Conservation (phyloP, 345 rosid genomes). For the Corchorus olitorius region DNA sequence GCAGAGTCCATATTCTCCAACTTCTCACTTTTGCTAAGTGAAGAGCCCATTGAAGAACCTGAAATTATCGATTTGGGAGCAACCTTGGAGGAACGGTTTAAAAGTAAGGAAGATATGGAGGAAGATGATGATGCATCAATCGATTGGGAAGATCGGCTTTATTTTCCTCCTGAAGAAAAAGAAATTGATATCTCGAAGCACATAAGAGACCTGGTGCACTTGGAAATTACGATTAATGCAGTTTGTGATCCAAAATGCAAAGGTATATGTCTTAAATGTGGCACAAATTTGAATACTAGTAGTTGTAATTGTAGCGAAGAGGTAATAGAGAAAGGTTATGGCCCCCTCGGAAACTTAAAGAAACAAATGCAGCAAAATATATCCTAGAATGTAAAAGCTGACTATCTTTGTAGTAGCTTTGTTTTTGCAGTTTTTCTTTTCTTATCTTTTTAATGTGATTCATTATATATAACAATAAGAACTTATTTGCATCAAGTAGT, state of each 20-base stretch:
- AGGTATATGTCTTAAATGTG: constrained; percentile 81
- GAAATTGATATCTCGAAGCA: constrained; percentile 86
- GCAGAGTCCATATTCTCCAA: constrained; percentile 76
- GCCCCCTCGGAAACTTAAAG: constrained; percentile 71
- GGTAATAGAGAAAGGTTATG: constrained; percentile 45
- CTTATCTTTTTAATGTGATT: not conserved
- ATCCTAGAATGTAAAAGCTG: constrained; percentile 11
- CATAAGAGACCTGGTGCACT: constrained; percentile 77
- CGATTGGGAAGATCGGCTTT: constrained; percentile 79
- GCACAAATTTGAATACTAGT: constrained; percentile 65
- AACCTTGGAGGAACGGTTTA: constrained; percentile 38
- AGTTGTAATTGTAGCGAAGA: constrained; percentile 60
- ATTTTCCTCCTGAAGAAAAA: constrained; percentile 65
- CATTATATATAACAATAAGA: not conserved
- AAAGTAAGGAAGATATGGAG: constrained; percentile 29
- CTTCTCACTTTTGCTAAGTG: constrained; percentile 67
- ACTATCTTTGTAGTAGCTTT: not conserved
- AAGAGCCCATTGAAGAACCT: constrained; percentile 73
- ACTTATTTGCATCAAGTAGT: not conserved
- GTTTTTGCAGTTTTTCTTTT: not conserved
- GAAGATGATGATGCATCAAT: constrained; percentile 57
- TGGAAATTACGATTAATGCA: constrained; percentile 68
- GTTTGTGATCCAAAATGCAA: constrained; percentile 73
- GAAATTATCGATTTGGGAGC: constrained; percentile 61
- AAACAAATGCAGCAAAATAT: constrained; percentile 57